Percentiles rank a stretch among this genome's conserved stretches.
These are phyloP conservation scores for Haplographium delicatum DNA, from an alignment of 495 filamentous ascomycete species.

Conservation along the genomic window DNA sequence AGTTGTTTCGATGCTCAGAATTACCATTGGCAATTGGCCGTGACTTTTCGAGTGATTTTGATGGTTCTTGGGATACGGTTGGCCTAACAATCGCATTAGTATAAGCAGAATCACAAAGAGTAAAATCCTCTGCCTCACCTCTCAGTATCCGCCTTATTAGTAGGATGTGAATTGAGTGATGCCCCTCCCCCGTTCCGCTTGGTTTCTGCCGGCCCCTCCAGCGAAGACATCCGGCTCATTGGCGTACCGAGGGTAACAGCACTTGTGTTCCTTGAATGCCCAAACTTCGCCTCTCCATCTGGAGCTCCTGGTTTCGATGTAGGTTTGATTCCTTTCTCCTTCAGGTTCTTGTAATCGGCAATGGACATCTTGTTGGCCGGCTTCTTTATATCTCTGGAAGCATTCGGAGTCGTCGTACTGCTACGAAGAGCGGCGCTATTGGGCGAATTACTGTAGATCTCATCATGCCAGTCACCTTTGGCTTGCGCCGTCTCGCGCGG, in stretches of 20 bases:
- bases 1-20: neutral
- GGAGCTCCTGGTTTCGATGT: conserved; percentile 11
- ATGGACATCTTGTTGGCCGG: conserved; percentile 20
- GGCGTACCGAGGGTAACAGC: conserved; percentile 9
- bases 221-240: conserved; percentile 20
- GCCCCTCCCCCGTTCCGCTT: conserved; percentile 9
- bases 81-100: conserved; percentile 8
- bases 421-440: conserved; percentile 12
- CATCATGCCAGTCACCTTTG: conserved; percentile 24
- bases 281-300: conserved; percentile 7
- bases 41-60: neutral
- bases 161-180: neutral
- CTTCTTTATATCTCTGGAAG: conserved; percentile 16
- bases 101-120: neutral
- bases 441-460: conserved; percentile 16
- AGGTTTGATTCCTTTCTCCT: conserved; percentile 22
- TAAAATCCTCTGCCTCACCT: conserved; percentile 5
- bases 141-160: conserved; percentile 10
- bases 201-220: conserved; percentile 8
- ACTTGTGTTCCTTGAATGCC: conserved; percentile 22
- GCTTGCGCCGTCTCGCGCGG: conserved; percentile 16
- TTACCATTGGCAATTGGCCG: conserved; percentile 12
- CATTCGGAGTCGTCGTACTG: conserved; percentile 23
- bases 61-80: neutral
- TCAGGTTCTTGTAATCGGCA: conserved; percentile 24